A percentile compares a stretch with the other conserved stretches of the same genome.
These are phyloP conservation scores for Zarea fungicola DNA, from an alignment of 2,329 filamentous ascomycete species.

Conservation along the genomic window DNA sequence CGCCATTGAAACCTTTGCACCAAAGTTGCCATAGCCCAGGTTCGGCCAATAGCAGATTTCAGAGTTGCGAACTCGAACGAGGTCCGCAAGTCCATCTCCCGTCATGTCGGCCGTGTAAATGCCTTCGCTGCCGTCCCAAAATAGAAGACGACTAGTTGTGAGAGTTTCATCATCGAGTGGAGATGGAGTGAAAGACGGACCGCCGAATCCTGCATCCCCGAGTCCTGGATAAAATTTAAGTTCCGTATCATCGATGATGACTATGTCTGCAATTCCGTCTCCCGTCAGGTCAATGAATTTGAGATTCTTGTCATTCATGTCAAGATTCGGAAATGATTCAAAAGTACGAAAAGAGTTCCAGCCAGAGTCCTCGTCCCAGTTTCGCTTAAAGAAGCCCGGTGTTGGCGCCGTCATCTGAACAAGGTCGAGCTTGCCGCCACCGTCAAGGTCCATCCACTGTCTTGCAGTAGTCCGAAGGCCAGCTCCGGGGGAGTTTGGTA, in stretches of 20 bases:
- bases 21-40: constrained; percentile 29
- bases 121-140: constrained; percentile 10
- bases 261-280: constrained; percentile 19
- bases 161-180: neutral
- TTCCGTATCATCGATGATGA: constrained; percentile 11
- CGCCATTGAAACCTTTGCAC: constrained; percentile 22
- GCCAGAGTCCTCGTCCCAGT: neutral
- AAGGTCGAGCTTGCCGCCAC: constrained; percentile 5
- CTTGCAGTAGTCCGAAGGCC: neutral
- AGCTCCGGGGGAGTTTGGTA: neutral
- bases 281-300: constrained; percentile 15
- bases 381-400: constrained; percentile 6
- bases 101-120: constrained; percentile 22
- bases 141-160: constrained; percentile 3
- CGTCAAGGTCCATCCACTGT: constrained; percentile 12
- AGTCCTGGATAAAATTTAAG: constrained; percentile 16
- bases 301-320: neutral
- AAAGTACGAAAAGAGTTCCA: constrained; percentile 7
- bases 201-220: constrained; percentile 3
- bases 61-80: constrained; percentile 23
- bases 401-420: neutral
- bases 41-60: constrained; percentile 31
- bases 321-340: constrained; percentile 3
- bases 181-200: neutral
- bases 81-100: constrained; percentile 23